Base-by-base conservation (phyloP, 2,329 filamentous ascomycete genomes). In the Aspergillus sp. region DNA sequence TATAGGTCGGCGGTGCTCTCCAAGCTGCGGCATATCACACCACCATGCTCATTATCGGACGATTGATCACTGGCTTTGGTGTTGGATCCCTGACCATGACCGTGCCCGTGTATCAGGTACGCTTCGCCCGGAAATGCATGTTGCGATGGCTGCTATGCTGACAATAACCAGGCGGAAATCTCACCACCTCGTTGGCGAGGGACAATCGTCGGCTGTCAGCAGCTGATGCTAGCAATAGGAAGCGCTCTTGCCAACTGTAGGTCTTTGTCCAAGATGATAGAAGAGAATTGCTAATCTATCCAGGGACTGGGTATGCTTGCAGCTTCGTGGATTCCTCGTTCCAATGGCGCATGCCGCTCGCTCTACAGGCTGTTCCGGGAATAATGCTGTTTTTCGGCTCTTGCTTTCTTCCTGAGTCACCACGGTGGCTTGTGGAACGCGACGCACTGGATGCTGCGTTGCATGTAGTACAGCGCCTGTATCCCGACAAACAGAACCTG, bases 101-200 rank as follows among this genome's bases (percentile, higher is more conserved):
- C 4, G 78, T 84, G 2, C 82, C 81, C 3, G 75, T 81, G 30
- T 85, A 85, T 60, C 81, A 35, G n/a, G 33, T 35, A 35, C 4
- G 25, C 25, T 30, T 3, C 25, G 17, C 5, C 10, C 10, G 7
- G 10, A 4, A 3, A 30, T 12, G 1, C 10, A 30, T 30, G 10
- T 30, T 30, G 9, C 1, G 12, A 30, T 30, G 9, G 12, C 12
- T 30, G 12, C 25, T 12, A 12, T 30, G 10, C 25, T 30, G 10
- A 30, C 10, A 30, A 30, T 30, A 10, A 30, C 25, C 10, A 83
- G 49, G 78, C 81, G 7, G 82, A 85, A 60, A 76, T 79, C 46
- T 80, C 81, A 0, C 73, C 80, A 54, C 74, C 80, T 0, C 76
- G 75, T 2, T 80, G 76, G 46, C 74, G 82, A 56, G 81, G 81